These are phyloP conservation scores for Actinidia polygama DNA, from an alignment of 179 eudicot genomes.

Conservation along the genomic window DNA sequence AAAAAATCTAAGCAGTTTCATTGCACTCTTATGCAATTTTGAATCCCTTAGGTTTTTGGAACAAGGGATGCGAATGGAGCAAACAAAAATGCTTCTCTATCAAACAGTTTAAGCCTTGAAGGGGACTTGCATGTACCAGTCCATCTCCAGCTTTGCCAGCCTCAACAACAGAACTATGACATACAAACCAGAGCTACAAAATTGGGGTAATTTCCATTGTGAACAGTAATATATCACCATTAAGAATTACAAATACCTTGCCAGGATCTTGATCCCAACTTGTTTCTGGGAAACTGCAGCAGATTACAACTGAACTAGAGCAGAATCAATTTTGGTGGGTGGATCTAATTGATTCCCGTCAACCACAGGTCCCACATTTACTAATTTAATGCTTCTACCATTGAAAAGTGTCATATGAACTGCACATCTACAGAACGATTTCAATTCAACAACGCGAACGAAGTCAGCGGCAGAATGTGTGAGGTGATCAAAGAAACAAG, in stretches of 20 bases:
- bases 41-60: conserved; percentile 59
- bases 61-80: conserved; percentile 46
- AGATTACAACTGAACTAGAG: conserved; percentile 52
- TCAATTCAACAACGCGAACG: not conserved
- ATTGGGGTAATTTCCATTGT: conserved; percentile 47
- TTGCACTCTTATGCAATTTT: conserved; percentile 16
- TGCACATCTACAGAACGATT: conserved; percentile 9
- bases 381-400: conserved; percentile 22
- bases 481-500: conserved; percentile 21
- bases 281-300: conserved; percentile 33
- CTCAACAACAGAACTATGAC: conserved; percentile 52
- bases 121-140: conserved; percentile 47
- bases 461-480: conserved; percentile 19
- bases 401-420: conserved; percentile 20
- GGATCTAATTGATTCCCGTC: not conserved
- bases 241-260: not conserved
- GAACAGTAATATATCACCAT: not conserved
- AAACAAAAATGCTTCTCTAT: conserved; percentile 40
- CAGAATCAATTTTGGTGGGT: not conserved
- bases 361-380: conserved; percentile 1
- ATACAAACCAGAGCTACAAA: conserved; percentile 38
- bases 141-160: conserved; percentile 67
- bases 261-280: conserved; percentile 15
- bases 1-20: conserved; percentile 11
- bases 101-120: conserved; percentile 39